Evolutionary conservation across 1,139 yeast genomes (phyloP), one percentile per base, ranked within the genome.

Genomic region (Yamadazyma triangularis): DNA sequence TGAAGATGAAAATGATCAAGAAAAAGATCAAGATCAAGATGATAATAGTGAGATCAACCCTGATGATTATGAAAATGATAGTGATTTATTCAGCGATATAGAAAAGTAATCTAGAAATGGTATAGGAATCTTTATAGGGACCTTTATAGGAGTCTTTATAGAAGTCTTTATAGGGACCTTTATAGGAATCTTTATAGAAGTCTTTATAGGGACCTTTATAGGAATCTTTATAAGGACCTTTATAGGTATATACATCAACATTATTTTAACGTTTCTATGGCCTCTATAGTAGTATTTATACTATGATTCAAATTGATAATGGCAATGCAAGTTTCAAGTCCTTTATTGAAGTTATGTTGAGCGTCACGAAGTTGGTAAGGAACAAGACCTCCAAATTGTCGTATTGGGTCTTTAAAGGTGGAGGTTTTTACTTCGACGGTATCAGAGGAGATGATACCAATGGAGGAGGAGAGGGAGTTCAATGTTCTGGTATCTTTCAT

Each of bases 331-430:
- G 41, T 40, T 2, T 38, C 39, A 13, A 74, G 33, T 2, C 65
- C 64, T 2, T 34, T 26, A 4, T 33, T 40, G 41, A 74, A 75
- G 24, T 47, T 39, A 1, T 24, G 27, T 44, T 75, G 79, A 1
- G 77, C 54, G 26, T 50, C 42, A 23, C 60, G 50, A 15, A 75
- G 50, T 28, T 60, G 67, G 25, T 46, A 45, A 4, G 79, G 77
- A 3, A 66, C 73, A 15, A 75, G 41, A 0, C 64, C 64, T 0
- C 79, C 78, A 51, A 75, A 75, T 56, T 73, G 77, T 24, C 49
- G 35, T 8, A 73, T 51, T 0, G 79, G 78, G 42, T 73, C 67
- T 30, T 42, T 47, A 15, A 45, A 26, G 10, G 14, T 32, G 4
- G 26, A 19, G 15, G 15, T 26, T 11, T 26, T 26, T 21, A 26